Evolutionary conservation across 192 early-diverging fungal genomes (phyloP).

Genomic region (Entrophospora sp.): DNA sequence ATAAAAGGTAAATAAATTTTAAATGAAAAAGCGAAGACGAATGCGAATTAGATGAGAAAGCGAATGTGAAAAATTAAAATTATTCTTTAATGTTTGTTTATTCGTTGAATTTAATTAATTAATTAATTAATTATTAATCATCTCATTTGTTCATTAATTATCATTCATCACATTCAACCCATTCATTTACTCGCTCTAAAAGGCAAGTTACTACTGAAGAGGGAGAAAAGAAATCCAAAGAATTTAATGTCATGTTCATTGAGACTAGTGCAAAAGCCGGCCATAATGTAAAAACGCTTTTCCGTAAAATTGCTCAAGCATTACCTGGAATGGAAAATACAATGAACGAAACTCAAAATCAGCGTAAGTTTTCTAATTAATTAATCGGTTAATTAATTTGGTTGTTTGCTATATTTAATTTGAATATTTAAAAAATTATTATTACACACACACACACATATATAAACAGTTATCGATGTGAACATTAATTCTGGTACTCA

Average conservation of each 20-base stretch:
- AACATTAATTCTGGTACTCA: constrained; percentile 38
- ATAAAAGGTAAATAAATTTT: constrained; percentile 86
- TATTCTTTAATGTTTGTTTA: too few species aligned
- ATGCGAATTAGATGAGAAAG: too few species aligned
- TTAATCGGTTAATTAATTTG: background rate
- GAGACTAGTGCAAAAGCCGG: constrained; percentile 99
- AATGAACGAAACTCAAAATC: constrained; percentile 40
- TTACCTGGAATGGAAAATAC: constrained; percentile 73
- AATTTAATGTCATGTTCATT: constrained; percentile 96
- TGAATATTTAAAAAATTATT: background rate
- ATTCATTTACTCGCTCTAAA: too few species aligned
- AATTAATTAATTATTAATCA: too few species aligned
- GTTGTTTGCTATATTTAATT: too few species aligned
- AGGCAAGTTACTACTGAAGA: constrained; percentile 93
- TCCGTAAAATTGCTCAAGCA: constrained; percentile 93
- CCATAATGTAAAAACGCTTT: constrained; percentile 97
- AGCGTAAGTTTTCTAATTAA: constrained; percentile 4
- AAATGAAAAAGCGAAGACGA: too few species aligned
- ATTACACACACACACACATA: background rate
- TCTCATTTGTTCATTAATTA: too few species aligned
- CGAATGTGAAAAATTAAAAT: too few species aligned
- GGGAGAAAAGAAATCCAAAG: constrained; percentile 95
- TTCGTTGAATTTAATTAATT: too few species aligned
- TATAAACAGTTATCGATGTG: constrained; percentile 43
- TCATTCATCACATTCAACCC: too few species aligned